Evolutionary conservation across 208 protist species (phyloP), one percentile per base, ranked within the genome.

Genomic region (Balamuthia mandrillaris): DNA sequence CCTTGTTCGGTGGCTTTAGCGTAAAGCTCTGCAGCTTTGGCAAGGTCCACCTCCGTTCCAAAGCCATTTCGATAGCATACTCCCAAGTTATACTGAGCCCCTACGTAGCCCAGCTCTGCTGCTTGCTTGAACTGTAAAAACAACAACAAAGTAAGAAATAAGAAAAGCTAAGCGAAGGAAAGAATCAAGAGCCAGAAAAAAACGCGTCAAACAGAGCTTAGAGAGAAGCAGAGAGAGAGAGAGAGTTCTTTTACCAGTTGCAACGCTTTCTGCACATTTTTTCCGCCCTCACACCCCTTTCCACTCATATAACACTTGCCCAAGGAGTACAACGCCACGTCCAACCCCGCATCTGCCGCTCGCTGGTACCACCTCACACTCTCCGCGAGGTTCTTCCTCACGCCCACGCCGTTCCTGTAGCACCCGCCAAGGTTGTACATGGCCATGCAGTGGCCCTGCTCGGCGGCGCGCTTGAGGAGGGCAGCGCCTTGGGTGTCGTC

Each of bases 271-370:
- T n/a, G 42, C 47, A 75, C 66, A 75, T 75, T 16, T 75, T 45
- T 24, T 56, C 54, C n/a, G 66, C 66, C 66, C n/a, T n/a, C n/a
- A n/a, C n/a, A n/a, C n/a, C n/a, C 47, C n/a, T 75, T 75, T 39
- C 66, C 66, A 33, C 66, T 75, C 66, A 75, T 75, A 45, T 75
- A 75, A 27, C 42, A 39, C 66, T 75, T 75, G 66, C 66, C 66
- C 66, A 75, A 56, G 42, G 47, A 39, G 66, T 75, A 75, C 66
- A 56, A 45, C 41, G 66, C 66, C 9, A 75, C 54, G 42, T 75
- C 66, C 2, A 75, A 39, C 0, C 66, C 66, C 54, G 35, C 3
- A 3, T 75, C 66, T 21, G 66, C 66, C 3, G 66, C 66, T n/a
- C 21, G 6, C n/a, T 75, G 47, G 66, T 75, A 75, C 27, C n/a